Percentiles rank a stretch among this genome's conserved stretches.
Conservation (phyloP, 2,329 filamentous ascomycete genomes). For the Xylaria sp. region DNA sequence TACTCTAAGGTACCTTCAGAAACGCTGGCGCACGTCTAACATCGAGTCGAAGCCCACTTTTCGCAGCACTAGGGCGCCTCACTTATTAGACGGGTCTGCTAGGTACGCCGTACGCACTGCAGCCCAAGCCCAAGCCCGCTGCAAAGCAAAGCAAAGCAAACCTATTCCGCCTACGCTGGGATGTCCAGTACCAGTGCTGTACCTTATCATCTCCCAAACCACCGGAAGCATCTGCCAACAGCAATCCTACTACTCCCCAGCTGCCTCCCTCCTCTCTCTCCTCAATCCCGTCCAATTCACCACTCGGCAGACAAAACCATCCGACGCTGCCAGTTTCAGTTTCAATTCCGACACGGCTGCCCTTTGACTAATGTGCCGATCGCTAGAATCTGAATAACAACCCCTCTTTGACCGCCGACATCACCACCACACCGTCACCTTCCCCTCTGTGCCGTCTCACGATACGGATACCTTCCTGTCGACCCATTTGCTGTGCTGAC, state of each 20-base stretch:
- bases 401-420: conserved; percentile 2
- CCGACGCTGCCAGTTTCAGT: neutral
- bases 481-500: neutral
- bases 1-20: neutral
- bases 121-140: conserved; percentile 8
- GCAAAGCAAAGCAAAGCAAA: neutral
- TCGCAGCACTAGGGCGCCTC: neutral
- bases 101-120: neutral
- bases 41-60: conserved; percentile 12
- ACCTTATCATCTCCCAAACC: conserved; percentile 7
- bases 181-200: neutral
- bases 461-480: neutral
- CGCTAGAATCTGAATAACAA: neutral
- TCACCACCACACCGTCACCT: neutral
- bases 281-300: neutral
- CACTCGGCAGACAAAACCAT: neutral
- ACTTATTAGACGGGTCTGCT: neutral
- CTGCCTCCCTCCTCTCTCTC: neutral
- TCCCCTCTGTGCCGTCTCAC: neutral
- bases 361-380: neutral
- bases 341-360: neutral
- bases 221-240: conserved; percentile 2
- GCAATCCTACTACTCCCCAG: neutral
- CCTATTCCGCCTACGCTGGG: neutral
- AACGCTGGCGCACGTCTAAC: conserved; percentile 15